Conservation (phyloP, 192 early-diverging fungal genomes). For the Entomortierella lignicola region DNA sequence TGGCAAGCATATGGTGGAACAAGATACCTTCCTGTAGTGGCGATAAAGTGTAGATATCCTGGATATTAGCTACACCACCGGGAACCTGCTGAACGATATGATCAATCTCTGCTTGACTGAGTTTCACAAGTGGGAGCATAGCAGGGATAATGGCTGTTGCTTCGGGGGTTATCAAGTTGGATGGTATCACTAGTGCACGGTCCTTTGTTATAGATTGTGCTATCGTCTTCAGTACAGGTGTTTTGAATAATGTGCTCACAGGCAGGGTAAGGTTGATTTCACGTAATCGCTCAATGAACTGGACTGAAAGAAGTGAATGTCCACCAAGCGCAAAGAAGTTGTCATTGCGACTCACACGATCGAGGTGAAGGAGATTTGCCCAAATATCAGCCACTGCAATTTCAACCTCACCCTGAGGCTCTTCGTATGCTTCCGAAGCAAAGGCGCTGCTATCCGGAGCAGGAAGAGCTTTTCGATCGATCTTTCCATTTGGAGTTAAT, state of each 20-base stretch:
- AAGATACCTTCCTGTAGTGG: neutral
- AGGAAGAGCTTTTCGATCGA: neutral
- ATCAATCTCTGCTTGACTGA: neutral
- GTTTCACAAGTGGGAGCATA: neutral
- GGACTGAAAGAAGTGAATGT: no score
- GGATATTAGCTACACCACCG: neutral
- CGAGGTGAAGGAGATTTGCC: neutral
- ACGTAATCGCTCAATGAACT: no score
- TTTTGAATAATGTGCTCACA: no score
- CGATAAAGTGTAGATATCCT: neutral
- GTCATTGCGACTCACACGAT: neutral
- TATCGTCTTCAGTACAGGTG: no score
- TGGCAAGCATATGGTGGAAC: neutral
- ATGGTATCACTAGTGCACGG: neutral
- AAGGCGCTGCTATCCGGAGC: neutral
- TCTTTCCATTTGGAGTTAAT: conserved; percentile 10
- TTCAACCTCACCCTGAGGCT: neutral
- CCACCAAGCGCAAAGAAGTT: conserved; percentile 24
- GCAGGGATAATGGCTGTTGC: neutral
- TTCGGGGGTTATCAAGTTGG: neutral
- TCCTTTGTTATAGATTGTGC: neutral
- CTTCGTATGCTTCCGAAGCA: neutral
- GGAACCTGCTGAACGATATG: neutral
- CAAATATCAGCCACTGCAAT: neutral
- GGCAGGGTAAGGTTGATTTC: no score